Conservation (phyloP, 106 monocot genomes). For the Platanthera guangdongensis region DNA sequence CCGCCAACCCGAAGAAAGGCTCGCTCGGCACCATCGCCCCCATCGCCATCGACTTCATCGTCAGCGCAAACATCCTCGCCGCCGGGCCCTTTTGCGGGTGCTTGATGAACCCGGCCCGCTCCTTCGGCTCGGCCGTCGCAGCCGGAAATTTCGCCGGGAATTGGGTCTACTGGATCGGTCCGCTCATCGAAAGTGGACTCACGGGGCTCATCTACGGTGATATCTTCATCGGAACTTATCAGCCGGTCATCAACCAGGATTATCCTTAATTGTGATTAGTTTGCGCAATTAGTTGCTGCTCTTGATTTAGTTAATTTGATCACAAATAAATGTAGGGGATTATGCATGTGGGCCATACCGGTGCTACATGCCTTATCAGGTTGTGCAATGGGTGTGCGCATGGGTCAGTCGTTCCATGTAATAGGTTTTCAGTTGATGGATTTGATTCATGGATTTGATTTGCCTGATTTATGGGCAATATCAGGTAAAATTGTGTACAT, state of each 20-base stretch:
- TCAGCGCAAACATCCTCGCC: constrained; percentile 77
- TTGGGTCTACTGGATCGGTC: constrained; percentile 88
- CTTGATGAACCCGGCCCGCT: constrained; percentile 75
- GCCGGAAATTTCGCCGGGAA: constrained; percentile 45
- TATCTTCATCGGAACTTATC: constrained; percentile 35
- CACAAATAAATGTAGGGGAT: too few relatives aligned
- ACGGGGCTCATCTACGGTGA: constrained; percentile 53
- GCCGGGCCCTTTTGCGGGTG: constrained; percentile 78
- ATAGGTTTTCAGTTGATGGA: too few relatives aligned
- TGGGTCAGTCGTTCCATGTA: too few relatives aligned
- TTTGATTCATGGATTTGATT: too few relatives aligned
- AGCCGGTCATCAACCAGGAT: constrained; percentile 24
- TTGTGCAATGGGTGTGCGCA: too few relatives aligned
- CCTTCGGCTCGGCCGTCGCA: constrained; percentile 67
- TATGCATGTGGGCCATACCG: too few relatives aligned
- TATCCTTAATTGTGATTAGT: constrained; percentile 15
- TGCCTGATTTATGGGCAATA: too few relatives aligned
- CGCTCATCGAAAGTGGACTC: constrained; percentile 60
- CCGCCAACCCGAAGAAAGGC: constrained; percentile 70
- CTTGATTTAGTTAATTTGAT: too few relatives aligned
- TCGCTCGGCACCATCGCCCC: constrained; percentile 72
- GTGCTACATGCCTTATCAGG: too few relatives aligned
- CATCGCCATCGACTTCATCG: constrained; percentile 80
- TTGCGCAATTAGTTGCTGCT: too few relatives aligned
- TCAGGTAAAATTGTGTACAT: too few relatives aligned